These are phyloP conservation scores for Trichophyton benhamiae DNA, from an alignment of 2,329 filamentous ascomycete species.

Conservation along the genomic window DNA sequence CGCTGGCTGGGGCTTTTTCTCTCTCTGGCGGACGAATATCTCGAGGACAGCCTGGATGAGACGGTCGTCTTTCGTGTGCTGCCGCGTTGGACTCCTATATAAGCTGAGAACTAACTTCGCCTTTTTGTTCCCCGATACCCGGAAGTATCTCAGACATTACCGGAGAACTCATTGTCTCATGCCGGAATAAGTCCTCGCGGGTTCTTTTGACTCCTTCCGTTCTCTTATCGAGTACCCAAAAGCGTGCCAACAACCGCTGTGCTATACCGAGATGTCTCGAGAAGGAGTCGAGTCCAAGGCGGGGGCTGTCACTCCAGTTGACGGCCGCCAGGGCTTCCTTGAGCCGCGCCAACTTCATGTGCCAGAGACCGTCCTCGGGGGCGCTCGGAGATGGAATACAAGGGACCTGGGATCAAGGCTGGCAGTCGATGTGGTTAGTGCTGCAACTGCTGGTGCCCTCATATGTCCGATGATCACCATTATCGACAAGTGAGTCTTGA, in stretches of 20 bases:
- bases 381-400: conserved; percentile 53
- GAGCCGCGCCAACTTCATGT: conserved; percentile 5
- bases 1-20: not conserved
- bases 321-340: conserved; percentile 3
- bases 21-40: not conserved
- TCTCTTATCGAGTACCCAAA: not conserved
- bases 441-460: conserved; percentile 57
- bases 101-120: not conserved
- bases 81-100: not conserved
- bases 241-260: not conserved
- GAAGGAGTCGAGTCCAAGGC: not conserved
- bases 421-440: conserved; percentile 55
- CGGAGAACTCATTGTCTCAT: not conserved
- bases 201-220: not conserved
- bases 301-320: not conserved
- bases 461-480: conserved; percentile 77
- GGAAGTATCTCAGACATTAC: not conserved
- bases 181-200: not conserved
- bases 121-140: not conserved
- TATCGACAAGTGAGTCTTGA: conserved; percentile 60
- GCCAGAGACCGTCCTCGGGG: conserved; percentile 1
- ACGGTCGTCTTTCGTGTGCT: not conserved
- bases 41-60: not conserved
- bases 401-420: conserved; percentile 56
- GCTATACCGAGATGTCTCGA: not conserved